Percentiles rank a stretch among this genome's conserved stretches.
phyloP scores from a whole-genome alignment of 75 land plant species.

The Pinus albicaulis region DNA sequence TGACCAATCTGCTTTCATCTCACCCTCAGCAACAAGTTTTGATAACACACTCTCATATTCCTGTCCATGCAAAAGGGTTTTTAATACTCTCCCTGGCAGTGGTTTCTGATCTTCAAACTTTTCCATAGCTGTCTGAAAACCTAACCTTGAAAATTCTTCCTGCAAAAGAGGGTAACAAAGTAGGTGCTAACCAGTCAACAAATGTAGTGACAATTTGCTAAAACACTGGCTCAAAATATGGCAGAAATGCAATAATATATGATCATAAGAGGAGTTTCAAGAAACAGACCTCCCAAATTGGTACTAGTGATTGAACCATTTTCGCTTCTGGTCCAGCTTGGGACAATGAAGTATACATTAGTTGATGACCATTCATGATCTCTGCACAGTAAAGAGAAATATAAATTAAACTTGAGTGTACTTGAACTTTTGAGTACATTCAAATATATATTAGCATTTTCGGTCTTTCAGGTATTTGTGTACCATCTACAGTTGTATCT shows the following conservation, averaged over 20 bases:
- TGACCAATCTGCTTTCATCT: background rate
- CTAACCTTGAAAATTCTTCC: constrained; percentile 69
- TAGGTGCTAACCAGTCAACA: background rate
- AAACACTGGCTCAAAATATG: background rate
- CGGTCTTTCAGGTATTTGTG: background rate
- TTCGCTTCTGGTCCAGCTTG: constrained; percentile 66
- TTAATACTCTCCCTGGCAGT: constrained; percentile 44
- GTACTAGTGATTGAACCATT: constrained; percentile 92
- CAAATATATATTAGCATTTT: background rate
- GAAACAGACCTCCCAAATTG: constrained; percentile 92
- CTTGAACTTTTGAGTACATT: background rate
- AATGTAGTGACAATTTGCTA: background rate
- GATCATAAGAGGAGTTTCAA: background rate
- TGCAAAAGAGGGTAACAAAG: constrained; percentile 12
- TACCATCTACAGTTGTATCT: constrained; percentile 84
- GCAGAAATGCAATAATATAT: constrained; percentile 1
- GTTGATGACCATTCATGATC: constrained; percentile 71
- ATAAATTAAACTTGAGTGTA: background rate
- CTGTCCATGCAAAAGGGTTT: constrained; percentile 22
- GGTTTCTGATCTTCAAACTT: constrained; percentile 43
- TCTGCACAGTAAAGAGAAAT: constrained; percentile 39
- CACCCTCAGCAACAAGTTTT: constrained; percentile 15
- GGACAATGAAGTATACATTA: constrained; percentile 67
- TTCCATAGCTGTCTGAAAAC: constrained; percentile 31
- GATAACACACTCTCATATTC: constrained; percentile 19